Base-by-base conservation (phyloP, 305 asterid species). In the Rubia tinctorum region DNA sequence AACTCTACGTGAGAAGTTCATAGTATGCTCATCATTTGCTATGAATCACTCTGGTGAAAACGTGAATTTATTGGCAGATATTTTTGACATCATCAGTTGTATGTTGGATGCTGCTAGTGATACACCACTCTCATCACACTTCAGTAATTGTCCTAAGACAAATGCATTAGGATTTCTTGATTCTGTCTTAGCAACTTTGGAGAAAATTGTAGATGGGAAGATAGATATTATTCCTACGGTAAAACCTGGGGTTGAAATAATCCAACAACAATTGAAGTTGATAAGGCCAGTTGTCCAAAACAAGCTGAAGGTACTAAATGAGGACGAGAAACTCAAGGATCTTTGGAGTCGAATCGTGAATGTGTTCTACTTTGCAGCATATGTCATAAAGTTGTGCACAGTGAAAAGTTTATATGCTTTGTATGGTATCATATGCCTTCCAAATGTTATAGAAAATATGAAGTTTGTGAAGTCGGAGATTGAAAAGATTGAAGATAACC, bases 101-200 rank as follows among this genome's bases (percentile, higher is more conserved):
- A 68, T 44, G 37, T 73, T 3, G 13, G 47, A 27, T 64, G 40
- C 0, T 34, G 13, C 27, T 0, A n/a, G n/a, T n/a, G n/a, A n/a
- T n/a, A 68, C 65, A 22, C 61, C 75, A 27, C 18, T 51, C 22
- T 61, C 66, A 59, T 58, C 73, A 4, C 22, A 37, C 3, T 64
- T 15, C 47, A 63, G 59, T 61, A 49, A 15, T n/a, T 80, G 49
- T 43, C 81, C 81, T 0, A 73, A 25, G 73, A 61, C 42, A 40
- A 74, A 77, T 80, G 76, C 18, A 27, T 2, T 70, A 25, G 81
- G 69, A 8, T 80, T 65, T 44, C 12, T 72, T 37, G 73, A 66
- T 51, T 43, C 34, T 40, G 40, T 77, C 53, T 12, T 77, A 27
- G 68, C 0, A 0, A 63, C 43, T 14, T 9, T 77, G 62, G 43